These are phyloP conservation scores for Betula pendula DNA, from an alignment of 306 rosid genomes.

Conservation along the genomic window DNA sequence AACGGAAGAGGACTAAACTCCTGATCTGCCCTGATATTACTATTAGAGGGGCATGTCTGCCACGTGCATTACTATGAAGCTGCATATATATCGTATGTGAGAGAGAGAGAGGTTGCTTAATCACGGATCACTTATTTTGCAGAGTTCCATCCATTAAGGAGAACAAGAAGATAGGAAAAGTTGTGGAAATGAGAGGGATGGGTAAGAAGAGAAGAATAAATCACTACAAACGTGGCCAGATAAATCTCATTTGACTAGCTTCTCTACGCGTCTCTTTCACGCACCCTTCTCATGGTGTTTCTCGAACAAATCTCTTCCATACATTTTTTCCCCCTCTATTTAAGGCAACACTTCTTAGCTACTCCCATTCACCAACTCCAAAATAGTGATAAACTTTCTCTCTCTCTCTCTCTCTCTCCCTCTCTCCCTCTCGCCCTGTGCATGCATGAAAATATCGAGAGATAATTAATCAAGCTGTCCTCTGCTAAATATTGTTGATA, in stretches of 20 bases:
- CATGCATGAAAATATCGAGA: too few species aligned
- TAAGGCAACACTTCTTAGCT: neutral
- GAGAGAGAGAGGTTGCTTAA: neutral
- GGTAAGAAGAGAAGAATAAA: constrained; percentile 9
- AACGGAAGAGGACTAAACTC: neutral
- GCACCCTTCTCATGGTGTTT: constrained; percentile 3
- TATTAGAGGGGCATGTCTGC: too few species aligned
- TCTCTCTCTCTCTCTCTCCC: neutral
- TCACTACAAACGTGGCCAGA: constrained; percentile 25
- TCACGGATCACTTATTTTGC: neutral
- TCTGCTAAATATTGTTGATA: neutral
- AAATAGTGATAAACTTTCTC: constrained; percentile 16
- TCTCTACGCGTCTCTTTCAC: constrained; percentile 13
- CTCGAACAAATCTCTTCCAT: constrained; percentile 35
- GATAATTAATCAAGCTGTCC: too few species aligned
- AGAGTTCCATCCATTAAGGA: neutral
- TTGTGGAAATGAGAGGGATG: constrained; percentile 7
- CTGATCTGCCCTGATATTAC: too few species aligned
- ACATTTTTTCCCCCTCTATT: constrained; percentile 13
- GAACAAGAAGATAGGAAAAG: neutral
- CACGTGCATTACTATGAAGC: neutral
- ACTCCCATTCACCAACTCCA: neutral
- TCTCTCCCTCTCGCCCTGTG: too few species aligned
- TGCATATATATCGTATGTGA: neutral
- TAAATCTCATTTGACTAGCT: constrained; percentile 34